phyloP scores from a whole-genome alignment of 345 rosid species.

The Noccaea caerulescens region DNA sequence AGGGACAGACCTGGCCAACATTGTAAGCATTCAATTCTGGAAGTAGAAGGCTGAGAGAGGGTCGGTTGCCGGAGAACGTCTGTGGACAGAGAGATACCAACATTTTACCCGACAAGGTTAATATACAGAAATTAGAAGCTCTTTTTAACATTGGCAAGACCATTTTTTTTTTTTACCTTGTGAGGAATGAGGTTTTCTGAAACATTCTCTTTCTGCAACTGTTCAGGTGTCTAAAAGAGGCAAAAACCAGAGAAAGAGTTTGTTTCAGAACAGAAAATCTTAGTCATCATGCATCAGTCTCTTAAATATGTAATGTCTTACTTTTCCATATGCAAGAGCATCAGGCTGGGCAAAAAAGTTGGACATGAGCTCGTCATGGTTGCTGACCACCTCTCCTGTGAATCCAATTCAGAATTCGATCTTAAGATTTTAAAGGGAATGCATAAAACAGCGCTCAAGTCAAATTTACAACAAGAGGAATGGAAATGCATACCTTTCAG shows the following conservation, averaged over 20 bases:
- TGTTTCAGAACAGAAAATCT: constrained; percentile 15
- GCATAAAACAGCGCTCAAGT: not conserved
- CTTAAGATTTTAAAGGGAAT: not conserved
- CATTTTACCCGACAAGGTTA: not conserved
- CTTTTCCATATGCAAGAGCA: constrained; percentile 99
- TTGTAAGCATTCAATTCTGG: constrained; percentile 75
- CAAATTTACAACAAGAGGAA: not conserved
- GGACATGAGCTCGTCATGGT: constrained; percentile 99
- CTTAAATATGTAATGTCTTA: constrained; percentile 42
- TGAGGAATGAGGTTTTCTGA: constrained; percentile 80
- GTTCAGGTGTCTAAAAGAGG: constrained; percentile 71
- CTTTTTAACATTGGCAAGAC: constrained; percentile 14
- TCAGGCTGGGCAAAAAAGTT: constrained; percentile 99
- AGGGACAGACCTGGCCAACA: constrained; percentile 73
- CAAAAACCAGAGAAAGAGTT: constrained; percentile 21
- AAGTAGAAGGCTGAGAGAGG: constrained; percentile 91
- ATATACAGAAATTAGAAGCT: not conserved
- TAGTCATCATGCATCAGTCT: constrained; percentile 22
- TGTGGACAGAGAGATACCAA: constrained; percentile 41
- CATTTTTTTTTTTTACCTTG: constrained; percentile 59
- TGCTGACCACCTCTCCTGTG: constrained; percentile 85
- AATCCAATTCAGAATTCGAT: constrained; percentile 24
- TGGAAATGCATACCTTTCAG: constrained; percentile 60
- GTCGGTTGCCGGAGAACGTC: constrained; percentile 92
- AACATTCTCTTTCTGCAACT: constrained; percentile 79